A percentile compares a stretch with the other conserved stretches of the same genome.
These are phyloP conservation scores for Rubia peregrina DNA, from an alignment of 305 asterid genomes.

Conservation along the genomic window DNA sequence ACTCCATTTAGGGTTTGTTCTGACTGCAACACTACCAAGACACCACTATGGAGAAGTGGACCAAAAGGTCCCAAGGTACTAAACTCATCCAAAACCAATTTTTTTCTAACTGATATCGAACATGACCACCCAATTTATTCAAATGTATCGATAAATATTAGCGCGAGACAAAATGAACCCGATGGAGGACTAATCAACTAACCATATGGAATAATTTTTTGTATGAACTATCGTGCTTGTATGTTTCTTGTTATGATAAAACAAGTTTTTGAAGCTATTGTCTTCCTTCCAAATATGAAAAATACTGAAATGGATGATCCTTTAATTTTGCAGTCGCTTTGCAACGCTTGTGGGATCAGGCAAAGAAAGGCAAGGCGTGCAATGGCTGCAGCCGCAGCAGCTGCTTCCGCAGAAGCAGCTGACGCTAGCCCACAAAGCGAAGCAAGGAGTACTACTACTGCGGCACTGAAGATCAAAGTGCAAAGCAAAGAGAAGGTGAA, in stretches of 20 bases:
- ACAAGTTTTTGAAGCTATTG: neutral
- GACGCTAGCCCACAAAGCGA: constrained; percentile 16
- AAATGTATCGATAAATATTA: no score
- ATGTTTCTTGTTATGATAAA: no score
- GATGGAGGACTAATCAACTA: no score
- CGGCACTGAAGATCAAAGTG: constrained; percentile 43
- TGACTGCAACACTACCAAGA: constrained; percentile 88
- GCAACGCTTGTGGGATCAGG: constrained; percentile 95
- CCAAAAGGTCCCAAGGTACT: constrained; percentile 95
- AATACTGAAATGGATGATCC: neutral
- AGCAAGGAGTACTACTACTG: constrained; percentile 1
- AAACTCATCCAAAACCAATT: neutral
- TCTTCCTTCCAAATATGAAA: neutral
- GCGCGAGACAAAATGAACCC: no score
- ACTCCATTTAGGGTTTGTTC: constrained; percentile 86
- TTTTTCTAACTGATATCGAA: neutral
- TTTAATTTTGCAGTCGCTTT: constrained; percentile 48
- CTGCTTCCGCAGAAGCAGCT: constrained; percentile 20
- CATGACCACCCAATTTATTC: neutral
- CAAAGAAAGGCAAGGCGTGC: constrained; percentile 91
- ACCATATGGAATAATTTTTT: no score
- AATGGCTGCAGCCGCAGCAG: constrained; percentile 46
- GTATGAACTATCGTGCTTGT: no score
- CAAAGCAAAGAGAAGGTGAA: constrained; percentile 32
- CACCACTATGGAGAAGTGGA: constrained; percentile 99